Percentiles rank a stretch among this genome's conserved stretches.
Conservation (phyloP, 208 protist genomes). For the Strigomonas oncopelti region DNA sequence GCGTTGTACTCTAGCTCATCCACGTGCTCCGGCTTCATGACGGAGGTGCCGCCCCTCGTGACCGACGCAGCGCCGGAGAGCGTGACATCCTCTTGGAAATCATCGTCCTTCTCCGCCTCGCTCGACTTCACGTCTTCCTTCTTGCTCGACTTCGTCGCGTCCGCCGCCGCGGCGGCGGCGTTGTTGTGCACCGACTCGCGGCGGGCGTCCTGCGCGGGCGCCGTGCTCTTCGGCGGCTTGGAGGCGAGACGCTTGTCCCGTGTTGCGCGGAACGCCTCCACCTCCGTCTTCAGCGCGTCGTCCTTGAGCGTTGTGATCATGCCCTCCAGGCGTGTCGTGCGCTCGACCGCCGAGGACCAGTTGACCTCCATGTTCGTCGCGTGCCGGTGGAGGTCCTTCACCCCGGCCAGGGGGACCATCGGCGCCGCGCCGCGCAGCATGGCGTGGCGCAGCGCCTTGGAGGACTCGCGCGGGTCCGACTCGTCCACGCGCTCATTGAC, state of each 20-base stretch:
- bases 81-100: neutral
- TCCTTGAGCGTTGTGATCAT: slow-evolving; percentile 54
- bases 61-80: neutral
- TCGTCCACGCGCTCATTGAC: slow-evolving; percentile 49
- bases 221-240: neutral
- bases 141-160: too few relatives aligned
- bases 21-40: slow-evolving; percentile 71
- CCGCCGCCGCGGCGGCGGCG: neutral
- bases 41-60: slow-evolving; percentile 16
- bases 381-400: slow-evolving; percentile 68
- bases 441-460: slow-evolving; percentile 47
- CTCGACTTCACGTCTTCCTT: neutral
- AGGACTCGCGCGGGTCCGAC: slow-evolving; percentile 57
- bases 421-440: slow-evolving; percentile 41
- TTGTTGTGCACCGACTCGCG: neutral
- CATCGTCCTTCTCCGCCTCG: neutral
- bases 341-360: slow-evolving; percentile 66
- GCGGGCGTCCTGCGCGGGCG: neutral
- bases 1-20: slow-evolving; percentile 63
- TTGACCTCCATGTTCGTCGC: slow-evolving; percentile 72
- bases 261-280: slow-evolving; percentile 20
- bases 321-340: slow-evolving; percentile 57
- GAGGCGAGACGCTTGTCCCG: slow-evolving; percentile 6
- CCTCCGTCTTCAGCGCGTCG: slow-evolving; percentile 28
- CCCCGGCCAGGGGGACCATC: slow-evolving; percentile 36